phyloP scores from a whole-genome alignment of 1,139 yeast genomes.

The Kurtzmaniella natalensis region DNA sequence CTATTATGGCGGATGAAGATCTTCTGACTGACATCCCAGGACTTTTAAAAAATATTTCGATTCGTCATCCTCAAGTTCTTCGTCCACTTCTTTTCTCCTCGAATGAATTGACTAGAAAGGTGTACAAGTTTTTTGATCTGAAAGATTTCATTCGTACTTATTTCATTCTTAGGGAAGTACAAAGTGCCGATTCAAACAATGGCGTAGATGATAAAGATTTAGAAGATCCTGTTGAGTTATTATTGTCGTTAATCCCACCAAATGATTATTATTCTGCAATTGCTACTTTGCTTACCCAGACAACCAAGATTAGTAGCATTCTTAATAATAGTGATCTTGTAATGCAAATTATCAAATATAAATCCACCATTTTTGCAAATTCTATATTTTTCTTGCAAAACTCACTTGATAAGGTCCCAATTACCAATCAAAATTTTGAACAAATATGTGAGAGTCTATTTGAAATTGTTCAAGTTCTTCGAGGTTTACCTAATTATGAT shows the following conservation, averaged over 20 bases:
- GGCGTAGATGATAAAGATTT: slow-evolving; percentile 14
- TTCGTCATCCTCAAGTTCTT: slow-evolving; percentile 24
- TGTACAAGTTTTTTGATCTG: slow-evolving; percentile 19
- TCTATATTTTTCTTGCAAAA: slow-evolving; percentile 24
- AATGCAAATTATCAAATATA: slow-evolving; percentile 33
- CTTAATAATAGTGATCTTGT: slow-evolving; percentile 29
- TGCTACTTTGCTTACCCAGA: slow-evolving; percentile 23
- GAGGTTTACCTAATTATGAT: slow-evolving; percentile 26
- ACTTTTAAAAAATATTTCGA: slow-evolving; percentile 24
- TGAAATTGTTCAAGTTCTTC: slow-evolving; percentile 30
- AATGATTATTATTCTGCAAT: slow-evolving; percentile 28
- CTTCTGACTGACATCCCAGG: slow-evolving; percentile 21
- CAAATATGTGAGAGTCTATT: slow-evolving; percentile 25
- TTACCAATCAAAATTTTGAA: slow-evolving; percentile 30
- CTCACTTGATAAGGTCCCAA: slow-evolving; percentile 28
- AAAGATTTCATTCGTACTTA: slow-evolving; percentile 35
- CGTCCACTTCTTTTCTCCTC: slow-evolving; percentile 26
- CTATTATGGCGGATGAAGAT: slow-evolving; percentile 36
- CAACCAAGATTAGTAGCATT: slow-evolving; percentile 28
- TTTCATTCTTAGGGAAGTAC: slow-evolving; percentile 25
- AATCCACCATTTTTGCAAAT: slow-evolving; percentile 25
- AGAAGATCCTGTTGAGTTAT: slow-evolving; percentile 20
- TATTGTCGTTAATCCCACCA: slow-evolving; percentile 22
- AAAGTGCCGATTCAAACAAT: too few species aligned
- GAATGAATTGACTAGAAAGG: slow-evolving; percentile 22